Conservation (phyloP, 371 early-diverging fungal genomes). For the Catenaria anguillulae region DNA sequence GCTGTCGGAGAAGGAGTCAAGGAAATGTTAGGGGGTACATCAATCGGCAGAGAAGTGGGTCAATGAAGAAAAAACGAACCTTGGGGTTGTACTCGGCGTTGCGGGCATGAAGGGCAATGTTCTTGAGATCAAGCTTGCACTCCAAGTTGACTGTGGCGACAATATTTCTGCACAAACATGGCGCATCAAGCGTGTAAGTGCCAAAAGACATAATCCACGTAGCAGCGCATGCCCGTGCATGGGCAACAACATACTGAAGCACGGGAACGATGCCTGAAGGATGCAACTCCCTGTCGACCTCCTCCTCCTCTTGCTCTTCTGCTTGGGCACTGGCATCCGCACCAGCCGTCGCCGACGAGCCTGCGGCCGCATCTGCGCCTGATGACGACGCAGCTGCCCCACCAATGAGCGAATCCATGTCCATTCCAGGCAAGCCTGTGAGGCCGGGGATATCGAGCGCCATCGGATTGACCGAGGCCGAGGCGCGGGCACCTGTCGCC, state of each 20-base stretch:
- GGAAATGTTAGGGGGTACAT: constrained; percentile 7
- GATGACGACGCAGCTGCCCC: no score
- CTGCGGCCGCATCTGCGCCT: no score
- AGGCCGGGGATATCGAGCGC: no score
- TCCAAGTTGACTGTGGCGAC: constrained; percentile 99
- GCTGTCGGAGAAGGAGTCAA: constrained; percentile 37
- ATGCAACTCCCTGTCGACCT: not conserved
- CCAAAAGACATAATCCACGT: no score
- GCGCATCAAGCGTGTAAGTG: no score
- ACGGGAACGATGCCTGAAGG: constrained; percentile 5
- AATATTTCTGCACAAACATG: constrained; percentile 58
- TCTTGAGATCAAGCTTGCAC: constrained; percentile 97
- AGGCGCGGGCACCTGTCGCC: no score
- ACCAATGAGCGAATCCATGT: no score
- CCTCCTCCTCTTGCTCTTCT: not conserved
- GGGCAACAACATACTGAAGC: not conserved
- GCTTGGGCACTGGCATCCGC: not conserved
- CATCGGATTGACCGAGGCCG: no score
- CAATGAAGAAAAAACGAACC: constrained; percentile 42
- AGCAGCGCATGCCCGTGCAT: no score
- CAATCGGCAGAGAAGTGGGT: constrained; percentile 2
- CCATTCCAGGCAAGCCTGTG: no score
- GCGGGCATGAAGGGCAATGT: constrained; percentile 98
- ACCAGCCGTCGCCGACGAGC: no score
- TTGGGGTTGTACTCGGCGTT: constrained; percentile 99